Base-by-base conservation (phyloP, 2,329 filamentous ascomycete species). In the Aspergillus clavatus region DNA sequence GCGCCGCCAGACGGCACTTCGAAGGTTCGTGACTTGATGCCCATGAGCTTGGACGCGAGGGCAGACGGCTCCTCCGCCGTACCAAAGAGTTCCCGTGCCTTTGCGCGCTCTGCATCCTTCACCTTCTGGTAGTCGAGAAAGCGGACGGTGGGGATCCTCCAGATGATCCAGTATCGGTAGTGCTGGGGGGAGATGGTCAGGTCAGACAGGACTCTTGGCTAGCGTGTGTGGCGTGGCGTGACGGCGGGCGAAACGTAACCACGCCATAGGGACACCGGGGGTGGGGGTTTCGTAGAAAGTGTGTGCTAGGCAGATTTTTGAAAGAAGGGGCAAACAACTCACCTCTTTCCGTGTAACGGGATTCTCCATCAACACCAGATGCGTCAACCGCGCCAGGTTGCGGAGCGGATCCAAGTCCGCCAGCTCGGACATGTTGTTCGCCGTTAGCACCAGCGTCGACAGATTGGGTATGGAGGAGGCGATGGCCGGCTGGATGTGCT, bases 111-210 rank as follows among this genome's bases (percentile, higher is more conserved):
- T 0, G 79, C 82, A 53, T 93, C 82, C 69, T 89, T 94, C 40
- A 98, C 89, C 70, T 95, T 95, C 57, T 82, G 78, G 66, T 89
- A 96, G 70, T 98, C 93, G 39, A 98, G 78, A 69, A 95, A 97
- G 36, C 91, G 84, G 35, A 98, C 82, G 4, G 77, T 79, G 1
- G 89, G 89, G 64, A 86, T 88, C 52, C 84, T 81, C 86, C 87
- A 96, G 49, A 98, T 80, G 22, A 95, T 74, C 85, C 88, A 98
- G 66, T 86, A 85, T 42, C 93, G 85, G 72, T 97, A 98, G 70
- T 96, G 75, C 89, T 96, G 59, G n/a, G n/a, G n/a, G n/a, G n/a
- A n/a, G n/a, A n/a, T n/a, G n/a, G n/a, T n/a, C n/a, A n/a, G n/a
- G n/a, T n/a, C n/a, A n/a, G n/a, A n/a, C n/a, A n/a, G n/a, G n/a